Evolutionary conservation across 768 basidiomycete species (phyloP).

Genomic region (Tylopilus subfusipes): DNA sequence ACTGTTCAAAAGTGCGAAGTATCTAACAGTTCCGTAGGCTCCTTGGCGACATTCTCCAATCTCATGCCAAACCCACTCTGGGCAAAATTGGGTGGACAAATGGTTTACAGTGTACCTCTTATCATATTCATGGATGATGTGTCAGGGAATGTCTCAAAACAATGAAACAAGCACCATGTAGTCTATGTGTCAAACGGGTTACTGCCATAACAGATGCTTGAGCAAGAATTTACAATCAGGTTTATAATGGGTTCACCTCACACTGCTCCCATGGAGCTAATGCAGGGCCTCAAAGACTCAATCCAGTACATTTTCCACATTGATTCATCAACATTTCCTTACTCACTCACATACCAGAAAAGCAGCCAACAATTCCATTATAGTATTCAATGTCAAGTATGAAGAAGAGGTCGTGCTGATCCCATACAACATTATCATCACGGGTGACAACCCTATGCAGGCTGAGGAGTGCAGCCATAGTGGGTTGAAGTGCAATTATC

Average conservation of each 20-base stretch:
- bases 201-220: conserved; percentile 28
- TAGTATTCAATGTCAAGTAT: conserved; percentile 21
- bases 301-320: conserved; percentile 15
- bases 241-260: conserved; percentile 35
- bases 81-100: conserved; percentile 13
- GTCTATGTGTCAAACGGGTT: conserved; percentile 33
- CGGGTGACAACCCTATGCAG: conserved; percentile 38
- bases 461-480: conserved; percentile 33
- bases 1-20: neutral
- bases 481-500: conserved; percentile 31
- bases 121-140: conserved; percentile 37
- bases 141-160: conserved; percentile 34
- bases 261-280: conserved; percentile 33
- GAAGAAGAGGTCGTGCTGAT: conserved; percentile 22
- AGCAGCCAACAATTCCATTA: neutral
- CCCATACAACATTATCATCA: conserved; percentile 21
- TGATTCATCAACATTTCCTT: neutral
- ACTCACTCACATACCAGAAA: neutral
- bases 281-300: conserved; percentile 27
- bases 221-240: conserved; percentile 30
- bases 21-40: neutral
- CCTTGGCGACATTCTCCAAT: neutral
- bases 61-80: conserved; percentile 23
- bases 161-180: conserved; percentile 37
- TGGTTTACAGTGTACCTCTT: conserved; percentile 21